phyloP scores from a whole-genome alignment of 2,329 filamentous ascomycete species.

The Ophiocordyceps australis region DNA sequence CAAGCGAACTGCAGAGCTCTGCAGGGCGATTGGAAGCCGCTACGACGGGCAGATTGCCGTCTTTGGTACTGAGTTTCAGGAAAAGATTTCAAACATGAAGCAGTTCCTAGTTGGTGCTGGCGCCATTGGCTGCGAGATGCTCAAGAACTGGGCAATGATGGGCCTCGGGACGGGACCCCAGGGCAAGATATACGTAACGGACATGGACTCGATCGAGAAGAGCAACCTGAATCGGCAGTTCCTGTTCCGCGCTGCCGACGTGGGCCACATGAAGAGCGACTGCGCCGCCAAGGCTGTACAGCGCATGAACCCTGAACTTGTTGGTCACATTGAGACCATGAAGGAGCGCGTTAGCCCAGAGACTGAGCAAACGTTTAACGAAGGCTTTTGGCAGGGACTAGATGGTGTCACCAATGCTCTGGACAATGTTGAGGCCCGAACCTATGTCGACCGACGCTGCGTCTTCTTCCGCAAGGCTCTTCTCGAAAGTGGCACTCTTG shows the following conservation, averaged over 20 bases:
- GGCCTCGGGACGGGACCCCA: slow-evolving; percentile 76
- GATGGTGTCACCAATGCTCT: slow-evolving; percentile 93
- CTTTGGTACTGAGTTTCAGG: slow-evolving; percentile 83
- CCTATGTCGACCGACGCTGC: slow-evolving; percentile 88
- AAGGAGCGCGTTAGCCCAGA: slow-evolving; percentile 83
- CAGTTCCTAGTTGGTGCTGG: slow-evolving; percentile 93
- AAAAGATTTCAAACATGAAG: slow-evolving; percentile 78
- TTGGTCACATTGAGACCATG: slow-evolving; percentile 67
- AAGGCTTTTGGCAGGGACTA: slow-evolving; percentile 72
- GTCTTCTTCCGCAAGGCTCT: slow-evolving; percentile 97
- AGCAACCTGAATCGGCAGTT: slow-evolving; percentile 98
- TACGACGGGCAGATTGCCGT: slow-evolving; percentile 98
- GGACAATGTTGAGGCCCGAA: slow-evolving; percentile 93
- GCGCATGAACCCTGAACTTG: slow-evolving; percentile 85
- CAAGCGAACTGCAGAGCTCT: slow-evolving; percentile 67
- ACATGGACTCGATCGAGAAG: slow-evolving; percentile 98
- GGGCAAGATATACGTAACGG: slow-evolving; percentile 81
- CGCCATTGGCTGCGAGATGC: slow-evolving; percentile 95
- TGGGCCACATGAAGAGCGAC: slow-evolving; percentile 93
- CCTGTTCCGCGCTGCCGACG: slow-evolving; percentile 82
- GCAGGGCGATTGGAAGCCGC: slow-evolving; percentile 66
- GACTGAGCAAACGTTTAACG: slow-evolving; percentile 88
- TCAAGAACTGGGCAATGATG: slow-evolving; percentile 99
- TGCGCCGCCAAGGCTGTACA: slow-evolving; percentile 80
- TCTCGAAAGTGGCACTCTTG: slow-evolving; percentile 92